phyloP scores from a whole-genome alignment of 179 eudicot species.

The Spinacia oleracea region DNA sequence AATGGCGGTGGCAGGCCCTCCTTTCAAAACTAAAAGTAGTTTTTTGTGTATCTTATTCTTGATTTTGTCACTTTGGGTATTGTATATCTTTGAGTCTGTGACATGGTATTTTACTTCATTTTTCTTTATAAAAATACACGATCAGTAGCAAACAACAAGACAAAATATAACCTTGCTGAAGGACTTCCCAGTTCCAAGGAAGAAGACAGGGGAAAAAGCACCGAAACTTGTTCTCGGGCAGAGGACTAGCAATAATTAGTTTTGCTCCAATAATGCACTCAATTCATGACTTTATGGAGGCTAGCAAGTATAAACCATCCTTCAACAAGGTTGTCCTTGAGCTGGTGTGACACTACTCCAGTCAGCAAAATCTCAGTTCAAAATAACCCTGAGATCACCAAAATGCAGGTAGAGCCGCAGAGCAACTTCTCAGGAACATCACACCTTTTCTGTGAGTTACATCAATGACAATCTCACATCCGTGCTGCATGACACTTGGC shows the following conservation, averaged over 20 bases:
- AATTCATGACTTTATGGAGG: background rate
- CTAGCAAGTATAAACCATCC: background rate
- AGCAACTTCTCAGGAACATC: background rate
- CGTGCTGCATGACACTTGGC: too few relatives aligned
- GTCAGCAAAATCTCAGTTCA: background rate
- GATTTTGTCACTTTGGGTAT: background rate
- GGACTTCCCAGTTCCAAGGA: background rate
- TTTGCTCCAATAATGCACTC: too few relatives aligned
- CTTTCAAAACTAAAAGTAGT: background rate
- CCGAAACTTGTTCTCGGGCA: too few relatives aligned
- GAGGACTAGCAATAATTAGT: too few relatives aligned
- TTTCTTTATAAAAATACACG: background rate
- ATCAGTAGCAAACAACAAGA: background rate
- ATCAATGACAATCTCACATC: background rate
- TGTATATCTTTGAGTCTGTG: background rate
- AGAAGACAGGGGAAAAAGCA: background rate
- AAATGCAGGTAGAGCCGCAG: background rate
- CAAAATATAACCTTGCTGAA: background rate
- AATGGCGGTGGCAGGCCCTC: background rate
- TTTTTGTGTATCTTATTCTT: background rate
- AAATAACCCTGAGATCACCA: background rate
- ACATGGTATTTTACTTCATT: background rate
- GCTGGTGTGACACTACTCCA: background rate
- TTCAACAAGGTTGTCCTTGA: background rate
- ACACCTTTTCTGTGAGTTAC: background rate